Evolutionary conservation across 129 eudicot species (phyloP).

Genomic region (Flaveria robusta): DNA sequence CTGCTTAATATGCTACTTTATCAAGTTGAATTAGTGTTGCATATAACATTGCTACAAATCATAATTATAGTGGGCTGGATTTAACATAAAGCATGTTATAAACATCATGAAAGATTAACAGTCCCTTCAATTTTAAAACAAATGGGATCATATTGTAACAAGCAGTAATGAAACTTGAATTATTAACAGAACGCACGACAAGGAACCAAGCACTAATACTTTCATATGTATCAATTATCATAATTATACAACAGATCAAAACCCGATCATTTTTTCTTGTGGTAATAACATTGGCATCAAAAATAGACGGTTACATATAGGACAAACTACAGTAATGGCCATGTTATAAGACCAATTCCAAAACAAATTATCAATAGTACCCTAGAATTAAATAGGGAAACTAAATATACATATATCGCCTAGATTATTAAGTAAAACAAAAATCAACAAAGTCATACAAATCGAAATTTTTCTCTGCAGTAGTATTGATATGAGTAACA

Average conservation of each 20-base stretch:
- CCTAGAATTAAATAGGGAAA: not conserved
- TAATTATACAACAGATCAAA: too few relatives aligned
- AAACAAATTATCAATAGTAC: slow-evolving; percentile 10
- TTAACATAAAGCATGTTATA: not conserved
- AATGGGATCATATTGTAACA: not conserved
- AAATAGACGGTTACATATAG: not conserved
- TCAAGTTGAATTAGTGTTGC: not conserved
- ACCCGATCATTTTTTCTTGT: too few relatives aligned
- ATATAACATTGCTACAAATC: not conserved
- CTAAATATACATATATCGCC: not conserved
- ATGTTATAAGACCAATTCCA: not conserved
- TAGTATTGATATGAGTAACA: not conserved
- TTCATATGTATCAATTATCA: too few relatives aligned
- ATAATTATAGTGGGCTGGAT: not conserved
- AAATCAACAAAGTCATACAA: not conserved
- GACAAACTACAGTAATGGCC: not conserved
- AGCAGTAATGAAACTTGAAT: not conserved
- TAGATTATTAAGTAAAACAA: not conserved
- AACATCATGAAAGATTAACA: not conserved
- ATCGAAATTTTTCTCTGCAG: slow-evolving; percentile 10
- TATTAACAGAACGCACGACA: not conserved
- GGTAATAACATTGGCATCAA: not conserved
- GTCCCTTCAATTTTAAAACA: not conserved
- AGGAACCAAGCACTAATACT: not conserved
- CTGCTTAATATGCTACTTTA: not conserved